Evolutionary conservation across 2,329 filamentous ascomycete genomes (phyloP), one percentile per base, ranked within the genome.

Genomic region (Neofusicoccum sp.): DNA sequence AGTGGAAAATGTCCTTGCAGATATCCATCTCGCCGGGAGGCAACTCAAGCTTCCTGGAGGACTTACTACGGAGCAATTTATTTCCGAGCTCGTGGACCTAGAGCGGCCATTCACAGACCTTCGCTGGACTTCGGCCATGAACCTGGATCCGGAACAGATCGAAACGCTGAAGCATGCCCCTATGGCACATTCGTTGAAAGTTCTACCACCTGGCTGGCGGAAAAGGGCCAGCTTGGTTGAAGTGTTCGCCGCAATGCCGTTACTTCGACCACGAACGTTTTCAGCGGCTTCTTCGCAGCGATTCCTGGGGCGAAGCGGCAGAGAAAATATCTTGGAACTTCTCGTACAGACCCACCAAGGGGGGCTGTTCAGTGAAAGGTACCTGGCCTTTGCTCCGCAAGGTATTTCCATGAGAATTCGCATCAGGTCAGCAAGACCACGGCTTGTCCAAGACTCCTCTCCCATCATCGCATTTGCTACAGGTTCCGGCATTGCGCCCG

Each of bases 401-500:
- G 62, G 61, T 7, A 34, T 48, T 7, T 30, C 31, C 3, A 43
- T 67, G 30, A 62, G 53, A 26, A 64, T 65, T 45, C 61, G 63
- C 24, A 51, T 62, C 33, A 57, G 60, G 28, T 61, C 62, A 1
- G 16, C 20, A 6, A 28, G 56, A 4, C 54, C 58, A 11, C 14
- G 43, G 33, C 31, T 61, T 6, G 1, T 63, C 31, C 43, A 56
- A 8, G 60, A 61, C 6, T 33, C 51, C 2, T 51, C 53, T 5
- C 64, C 65, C 3, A 47, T 64, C 24, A 53, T 69, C 30, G 58
- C 63, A 26, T 54, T 69, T 24, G 62, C 64, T 34, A 69, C 66
- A 1, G 66, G 67, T 7, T 65, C 66, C 2, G 66, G 67, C 31
- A 65, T 69, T 31, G 67, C 63, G 34, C 66, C 66, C 20, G 54